phyloP scores from a whole-genome alignment of 805 yeast species.

The Candida glaebosa region DNA sequence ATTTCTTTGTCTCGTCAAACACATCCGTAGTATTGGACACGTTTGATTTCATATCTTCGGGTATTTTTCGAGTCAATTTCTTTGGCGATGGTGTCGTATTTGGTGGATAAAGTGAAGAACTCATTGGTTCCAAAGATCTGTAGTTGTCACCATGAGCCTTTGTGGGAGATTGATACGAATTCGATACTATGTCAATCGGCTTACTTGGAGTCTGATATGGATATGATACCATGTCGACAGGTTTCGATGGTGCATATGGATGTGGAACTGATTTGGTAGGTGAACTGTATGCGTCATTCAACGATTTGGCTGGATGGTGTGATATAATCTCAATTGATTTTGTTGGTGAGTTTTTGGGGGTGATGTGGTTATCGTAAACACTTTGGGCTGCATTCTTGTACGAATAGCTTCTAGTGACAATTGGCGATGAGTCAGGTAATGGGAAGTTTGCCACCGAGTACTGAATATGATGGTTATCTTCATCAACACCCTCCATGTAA shows the following conservation, averaged over 20 bases:
- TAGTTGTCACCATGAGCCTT: too few species aligned
- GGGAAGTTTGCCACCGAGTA: constrained; percentile 26
- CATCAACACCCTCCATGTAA: constrained; percentile 39
- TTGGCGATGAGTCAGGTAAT: constrained; percentile 29
- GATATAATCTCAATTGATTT: not conserved
- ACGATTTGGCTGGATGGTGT: not conserved
- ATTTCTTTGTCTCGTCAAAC: constrained; percentile 11
- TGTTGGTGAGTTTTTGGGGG: not conserved
- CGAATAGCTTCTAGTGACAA: constrained; percentile 26
- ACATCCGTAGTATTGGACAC: constrained; percentile 10
- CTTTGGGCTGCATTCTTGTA: constrained; percentile 2
- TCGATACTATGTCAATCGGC: not conserved
- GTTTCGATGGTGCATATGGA: not conserved
- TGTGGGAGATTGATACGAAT: not conserved
- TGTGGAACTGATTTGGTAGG: not conserved
- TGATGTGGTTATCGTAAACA: not conserved
- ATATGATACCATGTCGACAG: too few species aligned
- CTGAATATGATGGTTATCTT: constrained; percentile 14
- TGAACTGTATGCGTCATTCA: not conserved
- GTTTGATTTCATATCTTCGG: constrained; percentile 15
- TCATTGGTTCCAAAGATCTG: not conserved
- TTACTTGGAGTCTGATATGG: not conserved
- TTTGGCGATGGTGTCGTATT: not conserved
- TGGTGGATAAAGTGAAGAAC: not conserved
- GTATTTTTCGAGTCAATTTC: constrained; percentile 4